A percentile compares a stretch with the other conserved stretches of the same genome.
Conservation (phyloP, 306 rosid species). For the Psophocarpus tetragonolobus region DNA sequence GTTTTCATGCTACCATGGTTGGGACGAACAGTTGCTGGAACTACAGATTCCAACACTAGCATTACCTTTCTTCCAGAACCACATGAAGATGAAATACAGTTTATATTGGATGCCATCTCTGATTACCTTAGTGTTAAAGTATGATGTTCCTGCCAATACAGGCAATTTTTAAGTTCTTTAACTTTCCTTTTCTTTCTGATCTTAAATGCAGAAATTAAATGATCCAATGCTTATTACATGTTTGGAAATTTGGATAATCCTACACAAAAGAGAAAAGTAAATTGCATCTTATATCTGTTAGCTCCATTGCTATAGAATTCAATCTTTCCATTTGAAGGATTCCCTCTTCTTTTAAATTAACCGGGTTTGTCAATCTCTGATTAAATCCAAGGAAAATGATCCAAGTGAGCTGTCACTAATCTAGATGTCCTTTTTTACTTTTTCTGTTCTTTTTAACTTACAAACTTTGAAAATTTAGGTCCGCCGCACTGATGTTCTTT, state of each 20-base stretch:
- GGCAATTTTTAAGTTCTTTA: background rate
- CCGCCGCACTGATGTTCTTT: slow-evolving; percentile 81
- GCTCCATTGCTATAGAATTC: background rate
- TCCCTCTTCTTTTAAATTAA: background rate
- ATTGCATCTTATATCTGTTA: background rate
- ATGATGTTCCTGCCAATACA: slow-evolving; percentile 27
- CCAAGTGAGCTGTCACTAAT: background rate
- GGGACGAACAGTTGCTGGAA: slow-evolving; percentile 89
- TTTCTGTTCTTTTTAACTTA: slow-evolving; percentile 6
- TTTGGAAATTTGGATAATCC: slow-evolving; percentile 16
- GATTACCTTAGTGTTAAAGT: slow-evolving; percentile 87
- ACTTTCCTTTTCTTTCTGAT: background rate
- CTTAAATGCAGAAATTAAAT: background rate
- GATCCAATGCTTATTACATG: background rate
- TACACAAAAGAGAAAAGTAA: background rate
- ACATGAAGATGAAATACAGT: slow-evolving; percentile 82
- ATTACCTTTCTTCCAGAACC: slow-evolving; percentile 82
- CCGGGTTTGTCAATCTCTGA: background rate
- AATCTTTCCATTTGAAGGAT: background rate
- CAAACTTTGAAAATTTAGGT: slow-evolving; percentile 52
- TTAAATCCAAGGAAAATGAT: slow-evolving; percentile 10
- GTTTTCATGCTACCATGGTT: slow-evolving; percentile 92
- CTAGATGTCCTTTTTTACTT: slow-evolving; percentile 8
- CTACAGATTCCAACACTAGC: slow-evolving; percentile 74
- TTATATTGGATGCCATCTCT: slow-evolving; percentile 76